phyloP scores from a whole-genome alignment of 371 early-diverging fungal species.

The Lichtheimia hyalospora region DNA sequence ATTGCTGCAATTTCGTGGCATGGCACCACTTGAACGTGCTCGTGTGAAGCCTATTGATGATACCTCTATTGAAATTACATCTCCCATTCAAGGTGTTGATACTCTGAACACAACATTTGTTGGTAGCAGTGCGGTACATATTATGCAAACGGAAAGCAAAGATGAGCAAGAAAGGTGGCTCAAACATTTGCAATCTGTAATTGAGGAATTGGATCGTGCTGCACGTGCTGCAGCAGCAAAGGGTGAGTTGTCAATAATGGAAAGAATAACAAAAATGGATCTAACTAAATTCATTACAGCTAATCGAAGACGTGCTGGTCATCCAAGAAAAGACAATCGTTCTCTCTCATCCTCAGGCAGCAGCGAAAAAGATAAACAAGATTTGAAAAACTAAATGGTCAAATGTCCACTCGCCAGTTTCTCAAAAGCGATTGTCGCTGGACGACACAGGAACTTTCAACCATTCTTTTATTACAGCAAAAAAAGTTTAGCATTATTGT shows the following conservation, averaged over 20 bases:
- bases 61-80: conserved; percentile 24
- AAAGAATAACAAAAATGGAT: background rate
- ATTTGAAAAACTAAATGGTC: no score
- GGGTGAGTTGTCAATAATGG: conserved; percentile 1
- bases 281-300: background rate
- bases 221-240: conserved; percentile 3
- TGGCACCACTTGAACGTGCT: conserved; percentile 26
- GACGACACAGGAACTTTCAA: background rate
- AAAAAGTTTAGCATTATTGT: background rate
- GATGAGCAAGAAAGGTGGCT: conserved; percentile 28
- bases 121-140: conserved; percentile 19
- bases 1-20: conserved; percentile 25
- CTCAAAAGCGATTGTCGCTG: background rate
- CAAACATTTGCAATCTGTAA: conserved; percentile 17
- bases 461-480: no score
- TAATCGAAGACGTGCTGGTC: conserved; percentile 3
- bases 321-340: conserved; percentile 7
- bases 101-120: conserved; percentile 27
- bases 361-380: background rate
- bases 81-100: conserved; percentile 26
- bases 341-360: conserved; percentile 5
- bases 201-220: conserved; percentile 16
- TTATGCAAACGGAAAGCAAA: conserved; percentile 15
- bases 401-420: no score
- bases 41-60: conserved; percentile 9